phyloP scores from a whole-genome alignment of 1,139 yeast species.

The Kazachstania sp. region DNA sequence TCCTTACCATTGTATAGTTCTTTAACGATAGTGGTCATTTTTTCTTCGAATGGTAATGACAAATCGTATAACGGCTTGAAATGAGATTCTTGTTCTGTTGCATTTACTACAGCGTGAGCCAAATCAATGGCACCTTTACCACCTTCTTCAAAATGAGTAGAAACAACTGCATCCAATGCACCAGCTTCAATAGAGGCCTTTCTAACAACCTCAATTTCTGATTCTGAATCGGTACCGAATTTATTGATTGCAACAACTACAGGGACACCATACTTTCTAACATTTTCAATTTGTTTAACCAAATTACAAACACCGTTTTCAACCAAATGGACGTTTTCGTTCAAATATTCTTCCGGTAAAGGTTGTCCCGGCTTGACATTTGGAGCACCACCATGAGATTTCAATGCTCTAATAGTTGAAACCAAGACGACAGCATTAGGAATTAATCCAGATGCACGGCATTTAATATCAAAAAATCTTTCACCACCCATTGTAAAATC shows the following conservation, averaged over 20 bases:
- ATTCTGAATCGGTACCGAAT: constrained; percentile 62
- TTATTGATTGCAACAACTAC: constrained; percentile 75
- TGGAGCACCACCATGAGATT: constrained; percentile 77
- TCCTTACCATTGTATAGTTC: constrained; percentile 71
- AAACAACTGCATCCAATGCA: constrained; percentile 64
- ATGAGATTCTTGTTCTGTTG: constrained; percentile 38
- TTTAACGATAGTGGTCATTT: constrained; percentile 54
- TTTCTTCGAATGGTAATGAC: constrained; percentile 52
- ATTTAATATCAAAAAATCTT: constrained; percentile 70
- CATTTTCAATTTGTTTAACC: constrained; percentile 67
- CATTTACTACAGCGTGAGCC: constrained; percentile 61
- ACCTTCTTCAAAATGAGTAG: constrained; percentile 79
- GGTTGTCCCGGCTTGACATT: constrained; percentile 77
- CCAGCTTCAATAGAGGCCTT: constrained; percentile 62
- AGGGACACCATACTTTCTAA: constrained; percentile 62
- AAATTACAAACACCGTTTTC: constrained; percentile 60
- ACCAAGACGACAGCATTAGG: constrained; percentile 73
- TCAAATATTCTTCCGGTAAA: constrained; percentile 56
- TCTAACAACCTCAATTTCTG: constrained; percentile 56
- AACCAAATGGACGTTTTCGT: constrained; percentile 59
- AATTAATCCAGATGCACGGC: constrained; percentile 62
- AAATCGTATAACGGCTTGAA: constrained; percentile 56
- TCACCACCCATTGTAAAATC: constrained; percentile 90
- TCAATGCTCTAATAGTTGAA: constrained; percentile 72
- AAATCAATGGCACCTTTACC: constrained; percentile 64